These are phyloP conservation scores for Gamsiella multidivaricata DNA, from an alignment of 192 early-diverging fungal species.

Conservation along the genomic window DNA sequence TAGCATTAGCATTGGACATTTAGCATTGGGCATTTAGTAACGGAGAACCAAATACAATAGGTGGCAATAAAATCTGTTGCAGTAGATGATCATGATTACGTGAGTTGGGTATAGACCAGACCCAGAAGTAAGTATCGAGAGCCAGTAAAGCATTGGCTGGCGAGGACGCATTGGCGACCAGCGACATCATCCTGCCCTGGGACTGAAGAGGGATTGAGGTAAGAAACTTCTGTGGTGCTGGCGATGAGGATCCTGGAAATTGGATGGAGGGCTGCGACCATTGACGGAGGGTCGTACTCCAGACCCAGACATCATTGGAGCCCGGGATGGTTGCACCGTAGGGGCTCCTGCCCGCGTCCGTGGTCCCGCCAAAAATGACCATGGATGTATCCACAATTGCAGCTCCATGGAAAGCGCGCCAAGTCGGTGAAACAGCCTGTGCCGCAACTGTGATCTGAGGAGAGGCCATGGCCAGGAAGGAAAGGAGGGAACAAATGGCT, in stretches of 20 bases:
- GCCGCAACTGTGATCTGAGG: not conserved
- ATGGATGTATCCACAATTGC: constrained; percentile 53
- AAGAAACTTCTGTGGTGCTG: constrained; percentile 55
- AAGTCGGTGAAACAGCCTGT: constrained; percentile 29
- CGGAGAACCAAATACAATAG: not conserved
- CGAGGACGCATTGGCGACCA: constrained; percentile 58
- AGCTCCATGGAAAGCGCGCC: constrained; percentile 52
- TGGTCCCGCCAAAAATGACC: constrained; percentile 61
- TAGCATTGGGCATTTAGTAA: no score
- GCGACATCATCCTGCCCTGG: constrained; percentile 55
- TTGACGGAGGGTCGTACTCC: constrained; percentile 55
- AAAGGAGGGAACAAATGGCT: not conserved
- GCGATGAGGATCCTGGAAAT: constrained; percentile 11
- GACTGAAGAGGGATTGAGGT: constrained; percentile 48
- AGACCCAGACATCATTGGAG: constrained; percentile 58
- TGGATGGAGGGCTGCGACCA: constrained; percentile 59
- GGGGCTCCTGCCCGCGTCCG: constrained; percentile 33
- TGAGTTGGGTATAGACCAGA: constrained; percentile 58
- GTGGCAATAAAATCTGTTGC: constrained; percentile 10
- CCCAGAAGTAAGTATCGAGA: constrained; percentile 58
- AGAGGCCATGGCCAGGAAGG: not conserved
- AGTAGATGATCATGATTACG: constrained; percentile 48
- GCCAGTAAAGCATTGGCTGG: constrained; percentile 42
- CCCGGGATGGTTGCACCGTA: constrained; percentile 41
- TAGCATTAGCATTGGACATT: no score